Conservation (phyloP, 2,329 filamentous ascomycete genomes). For the Furcasterigmium sp. region DNA sequence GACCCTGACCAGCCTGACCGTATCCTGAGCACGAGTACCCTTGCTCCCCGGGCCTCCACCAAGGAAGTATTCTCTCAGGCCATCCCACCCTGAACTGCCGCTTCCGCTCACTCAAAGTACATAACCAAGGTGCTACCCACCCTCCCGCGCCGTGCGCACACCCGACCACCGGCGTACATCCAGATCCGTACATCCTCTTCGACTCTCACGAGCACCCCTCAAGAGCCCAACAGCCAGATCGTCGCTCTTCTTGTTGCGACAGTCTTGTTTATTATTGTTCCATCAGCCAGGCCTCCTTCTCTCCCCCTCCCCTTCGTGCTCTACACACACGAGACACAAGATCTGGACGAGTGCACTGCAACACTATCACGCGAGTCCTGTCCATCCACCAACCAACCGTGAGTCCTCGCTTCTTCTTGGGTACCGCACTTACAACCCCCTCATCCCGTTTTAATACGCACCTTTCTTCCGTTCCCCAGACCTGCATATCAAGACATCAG, state of each 20-base stretch:
- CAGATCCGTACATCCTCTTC: neutral
- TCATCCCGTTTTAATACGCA: constrained; percentile 1
- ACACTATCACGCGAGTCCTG: constrained; percentile 1
- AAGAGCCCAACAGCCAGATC: neutral
- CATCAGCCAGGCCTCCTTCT: constrained; percentile 2
- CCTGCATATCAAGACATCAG: constrained; percentile 1
- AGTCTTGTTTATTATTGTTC: constrained; percentile 14
- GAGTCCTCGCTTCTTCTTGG: neutral
- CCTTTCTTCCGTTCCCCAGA: neutral
- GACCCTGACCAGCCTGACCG: constrained; percentile 10
- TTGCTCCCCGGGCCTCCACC: constrained; percentile 6
- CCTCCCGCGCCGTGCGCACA: constrained; percentile 5
- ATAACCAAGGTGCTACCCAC: constrained; percentile 10
- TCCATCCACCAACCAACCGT: neutral
- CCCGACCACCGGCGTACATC: constrained; percentile 2
- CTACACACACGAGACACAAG: neutral
- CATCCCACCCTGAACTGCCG: constrained; percentile 10
- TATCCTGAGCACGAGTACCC: constrained; percentile 6
- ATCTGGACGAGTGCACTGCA: neutral
- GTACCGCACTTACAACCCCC: constrained; percentile 5
- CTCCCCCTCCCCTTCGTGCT: neutral
- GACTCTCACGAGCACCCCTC: neutral
- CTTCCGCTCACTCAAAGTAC: constrained; percentile 9
- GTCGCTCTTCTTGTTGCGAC: constrained; percentile 7
- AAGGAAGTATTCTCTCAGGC: constrained; percentile 10